Conservation (phyloP, 2,329 filamentous ascomycete genomes). For the Cytospora leucostoma region DNA sequence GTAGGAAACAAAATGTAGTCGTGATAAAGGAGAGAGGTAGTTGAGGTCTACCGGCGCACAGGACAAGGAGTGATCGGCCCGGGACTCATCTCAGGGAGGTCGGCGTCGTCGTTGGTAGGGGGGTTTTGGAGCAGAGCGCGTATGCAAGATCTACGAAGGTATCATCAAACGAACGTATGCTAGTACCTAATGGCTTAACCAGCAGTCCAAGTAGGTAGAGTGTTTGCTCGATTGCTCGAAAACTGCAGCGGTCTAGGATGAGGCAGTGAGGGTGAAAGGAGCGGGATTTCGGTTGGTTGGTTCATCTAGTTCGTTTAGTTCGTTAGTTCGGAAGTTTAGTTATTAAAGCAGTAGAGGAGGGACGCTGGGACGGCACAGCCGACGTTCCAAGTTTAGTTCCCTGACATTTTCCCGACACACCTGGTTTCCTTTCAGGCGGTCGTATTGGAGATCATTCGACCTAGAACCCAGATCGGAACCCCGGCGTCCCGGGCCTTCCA, state of each 20-base stretch:
- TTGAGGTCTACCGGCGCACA: conserved; percentile 15
- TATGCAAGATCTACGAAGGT: not conserved
- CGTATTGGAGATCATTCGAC: not conserved
- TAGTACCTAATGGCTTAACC: conserved; percentile 19
- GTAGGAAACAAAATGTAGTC: not conserved
- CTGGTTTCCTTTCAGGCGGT: not conserved
- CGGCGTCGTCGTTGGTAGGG: not conserved
- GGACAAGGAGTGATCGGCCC: conserved; percentile 2
- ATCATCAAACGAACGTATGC: not conserved
- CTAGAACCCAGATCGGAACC: not conserved
- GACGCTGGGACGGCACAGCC: not conserved
- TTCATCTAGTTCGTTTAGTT: not conserved
- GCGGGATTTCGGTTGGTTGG: not conserved
- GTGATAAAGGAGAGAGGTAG: not conserved
- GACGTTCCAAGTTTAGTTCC: not conserved
- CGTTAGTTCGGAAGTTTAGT: not conserved
- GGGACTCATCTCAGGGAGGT: conserved; percentile 9
- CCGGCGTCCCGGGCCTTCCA: not conserved
- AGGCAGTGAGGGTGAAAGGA: not conserved
- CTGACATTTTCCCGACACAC: not conserved
- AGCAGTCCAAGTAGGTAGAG: not conserved
- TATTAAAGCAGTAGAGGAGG: too few relatives aligned
- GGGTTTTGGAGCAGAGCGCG: too few relatives aligned
- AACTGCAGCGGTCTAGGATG: not conserved
- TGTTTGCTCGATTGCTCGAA: conserved; percentile 1